These are phyloP conservation scores for Penicillium cosmopolitanum DNA, from an alignment of 495 filamentous ascomycete species.

Conservation along the genomic window DNA sequence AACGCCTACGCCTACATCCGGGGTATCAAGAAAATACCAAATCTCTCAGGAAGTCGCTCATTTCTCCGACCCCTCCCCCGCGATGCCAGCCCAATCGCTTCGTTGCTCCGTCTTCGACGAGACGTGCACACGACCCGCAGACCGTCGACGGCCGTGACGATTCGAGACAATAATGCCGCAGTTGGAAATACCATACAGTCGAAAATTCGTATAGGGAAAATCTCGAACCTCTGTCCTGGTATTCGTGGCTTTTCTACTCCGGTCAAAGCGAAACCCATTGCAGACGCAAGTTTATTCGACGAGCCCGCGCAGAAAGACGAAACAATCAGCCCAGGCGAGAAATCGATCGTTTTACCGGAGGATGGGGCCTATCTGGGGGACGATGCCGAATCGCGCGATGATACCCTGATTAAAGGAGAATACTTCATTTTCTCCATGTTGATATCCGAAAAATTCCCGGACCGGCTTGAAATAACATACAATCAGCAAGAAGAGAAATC, in stretches of 20 bases:
- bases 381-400: neutral
- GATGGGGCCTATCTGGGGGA: neutral
- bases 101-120: slow-evolving; percentile 4
- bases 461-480: neutral
- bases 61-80: neutral
- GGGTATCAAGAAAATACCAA: slow-evolving; percentile 4
- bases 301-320: neutral
- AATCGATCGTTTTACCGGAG: neutral
- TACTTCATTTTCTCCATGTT: neutral
- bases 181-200: neutral
- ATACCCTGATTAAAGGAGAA: neutral
- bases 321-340: neutral
- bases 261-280: neutral
- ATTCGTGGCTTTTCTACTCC: neutral
- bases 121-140: slow-evolving; percentile 10
- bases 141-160: neutral
- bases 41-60: neutral
- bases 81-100: neutral
- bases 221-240: neutral
- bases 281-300: neutral
- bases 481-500: neutral
- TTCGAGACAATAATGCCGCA: neutral
- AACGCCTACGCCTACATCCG: slow-evolving; percentile 12
- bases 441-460: neutral
- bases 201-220: neutral